Percentiles rank a stretch among this genome's conserved stretches.
phyloP scores from a whole-genome alignment of 2,329 filamentous ascomycete species.

The Sporothrix curviconia region DNA sequence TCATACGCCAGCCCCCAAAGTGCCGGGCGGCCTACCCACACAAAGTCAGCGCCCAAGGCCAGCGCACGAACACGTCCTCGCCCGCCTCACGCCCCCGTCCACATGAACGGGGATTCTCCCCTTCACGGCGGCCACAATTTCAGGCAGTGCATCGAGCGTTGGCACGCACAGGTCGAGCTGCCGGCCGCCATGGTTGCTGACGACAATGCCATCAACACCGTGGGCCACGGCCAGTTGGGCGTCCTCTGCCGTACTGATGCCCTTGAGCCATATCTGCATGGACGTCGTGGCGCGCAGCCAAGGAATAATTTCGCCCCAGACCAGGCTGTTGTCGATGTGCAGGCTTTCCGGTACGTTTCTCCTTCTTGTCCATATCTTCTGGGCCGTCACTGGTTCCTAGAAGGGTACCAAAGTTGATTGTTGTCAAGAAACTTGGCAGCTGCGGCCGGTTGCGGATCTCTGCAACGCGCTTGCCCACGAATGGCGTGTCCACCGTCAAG shows the following conservation, averaged over 20 bases:
- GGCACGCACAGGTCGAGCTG: slow-evolving; percentile 41
- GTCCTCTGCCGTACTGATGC: slow-evolving; percentile 30
- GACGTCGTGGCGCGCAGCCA: slow-evolving; percentile 8
- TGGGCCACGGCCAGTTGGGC: slow-evolving; percentile 2
- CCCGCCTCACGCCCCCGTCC: slow-evolving; percentile 45
- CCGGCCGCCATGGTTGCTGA: slow-evolving; percentile 42
- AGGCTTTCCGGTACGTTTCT: not conserved
- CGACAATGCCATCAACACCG: slow-evolving; percentile 28
- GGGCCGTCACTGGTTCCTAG: not conserved
- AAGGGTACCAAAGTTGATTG: slow-evolving; percentile 2
- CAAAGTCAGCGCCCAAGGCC: slow-evolving; percentile 42
- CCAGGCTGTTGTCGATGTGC: not conserved
- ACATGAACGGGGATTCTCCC: slow-evolving; percentile 38
- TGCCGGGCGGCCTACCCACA: slow-evolving; percentile 40
- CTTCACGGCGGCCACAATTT: slow-evolving; percentile 42
- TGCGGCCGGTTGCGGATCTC: slow-evolving; percentile 14
- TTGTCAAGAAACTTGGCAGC: not conserved
- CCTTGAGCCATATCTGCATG: slow-evolving; percentile 26
- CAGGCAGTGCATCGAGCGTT: slow-evolving; percentile 35
- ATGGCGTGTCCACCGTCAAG: slow-evolving; percentile 48
- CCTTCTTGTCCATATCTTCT: too few relatives aligned
- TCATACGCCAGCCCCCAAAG: slow-evolving; percentile 39
- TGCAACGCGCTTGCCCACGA: slow-evolving; percentile 23
- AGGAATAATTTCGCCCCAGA: slow-evolving; percentile 5
- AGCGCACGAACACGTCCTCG: slow-evolving; percentile 47